phyloP scores from a whole-genome alignment of 2,329 filamentous ascomycete genomes.

The Talaromyces islandicus region DNA sequence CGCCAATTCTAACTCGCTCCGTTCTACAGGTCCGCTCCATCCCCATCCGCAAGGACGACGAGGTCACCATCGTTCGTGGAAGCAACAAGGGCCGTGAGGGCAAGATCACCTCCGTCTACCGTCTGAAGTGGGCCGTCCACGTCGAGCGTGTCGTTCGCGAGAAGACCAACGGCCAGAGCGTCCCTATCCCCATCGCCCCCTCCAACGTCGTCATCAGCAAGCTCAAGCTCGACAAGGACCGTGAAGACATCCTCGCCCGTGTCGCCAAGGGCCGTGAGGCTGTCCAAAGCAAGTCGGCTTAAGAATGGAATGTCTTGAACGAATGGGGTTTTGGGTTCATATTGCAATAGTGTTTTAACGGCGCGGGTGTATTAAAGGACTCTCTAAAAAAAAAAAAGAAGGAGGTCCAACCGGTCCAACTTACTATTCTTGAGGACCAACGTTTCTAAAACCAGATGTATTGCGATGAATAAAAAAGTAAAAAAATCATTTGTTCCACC shows the following conservation, averaged over 20 bases:
- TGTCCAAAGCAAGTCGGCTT: constrained; percentile 30
- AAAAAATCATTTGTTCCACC: background rate
- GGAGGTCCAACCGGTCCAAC: background rate
- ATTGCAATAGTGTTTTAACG: background rate
- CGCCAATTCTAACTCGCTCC: constrained; percentile 11
- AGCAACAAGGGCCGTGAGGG: constrained; percentile 96
- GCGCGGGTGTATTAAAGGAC: background rate
- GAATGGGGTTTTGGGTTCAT: background rate
- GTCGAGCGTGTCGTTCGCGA: constrained; percentile 94
- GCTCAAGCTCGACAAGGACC: constrained; percentile 73
- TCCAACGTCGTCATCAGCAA: constrained; percentile 98
- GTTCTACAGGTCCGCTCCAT: constrained; percentile 16
- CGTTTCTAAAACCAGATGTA: background rate
- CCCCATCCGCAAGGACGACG: constrained; percentile 95
- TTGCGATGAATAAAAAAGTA: background rate
- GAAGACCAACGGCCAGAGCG: constrained; percentile 94
- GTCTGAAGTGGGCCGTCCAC: constrained; percentile 96
- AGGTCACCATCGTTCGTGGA: constrained; percentile 88
- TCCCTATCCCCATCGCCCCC: constrained; percentile 89
- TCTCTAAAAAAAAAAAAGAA: background rate
- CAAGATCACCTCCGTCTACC: constrained; percentile 97
- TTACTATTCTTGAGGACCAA: background rate
- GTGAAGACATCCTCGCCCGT: constrained; percentile 44
- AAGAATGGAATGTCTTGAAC: background rate
- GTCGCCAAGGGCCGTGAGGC: constrained; percentile 43